Base-by-base conservation (phyloP, 148 eudicot species). In the Vaccinium darrowii region DNA sequence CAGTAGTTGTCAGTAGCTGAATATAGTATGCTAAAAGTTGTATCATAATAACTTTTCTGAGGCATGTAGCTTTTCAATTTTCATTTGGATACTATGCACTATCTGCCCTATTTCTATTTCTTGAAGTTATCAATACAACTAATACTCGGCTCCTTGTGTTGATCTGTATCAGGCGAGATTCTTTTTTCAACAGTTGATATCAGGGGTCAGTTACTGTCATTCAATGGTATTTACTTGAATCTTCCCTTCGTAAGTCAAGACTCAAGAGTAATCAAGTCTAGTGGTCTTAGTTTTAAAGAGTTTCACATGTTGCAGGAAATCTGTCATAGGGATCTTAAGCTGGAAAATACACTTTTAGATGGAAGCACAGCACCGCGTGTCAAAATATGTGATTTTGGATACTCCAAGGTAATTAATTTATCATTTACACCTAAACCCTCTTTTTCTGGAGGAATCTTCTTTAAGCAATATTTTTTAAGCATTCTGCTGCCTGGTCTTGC, bases 311-410 rank as follows among this genome's bases (percentile, higher is more conserved):
- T 88, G 86, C 89, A 93, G 94, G 84, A 89, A 90, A 88, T 93
- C 27, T 91, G 94, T 74, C 95, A 93, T 78, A 88, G 95, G 84
- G 95, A 93, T 89, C 88, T 93, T 25, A 93, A 93, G 89, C 85
- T 93, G n/a, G 95, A 93, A 88, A 93, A 93, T 81, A 93, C 93
- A 53, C 88, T 93, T 30, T 78, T 93, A 81, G 95, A 93, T 83
- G 95, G 93, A 74, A 93, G 95, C 85, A 30, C 90, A 4, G 91
- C 94, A 3, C 95, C 95, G 1, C 94, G 91, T 12, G 89, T 91
- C 79, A 93, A 93, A 87, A 93, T 93, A 83, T 93, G 95, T 54
- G 95, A 93, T 84, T 93, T 93, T 84, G 94, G 95, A 2, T 93
- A 93, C 88, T 92, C 95, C n/a, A 93, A 93, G 95, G 95, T 88